Evolutionary conservation across 1,284 basidiomycete species (phyloP).

Genomic region (Naganishia liquefaciens): DNA sequence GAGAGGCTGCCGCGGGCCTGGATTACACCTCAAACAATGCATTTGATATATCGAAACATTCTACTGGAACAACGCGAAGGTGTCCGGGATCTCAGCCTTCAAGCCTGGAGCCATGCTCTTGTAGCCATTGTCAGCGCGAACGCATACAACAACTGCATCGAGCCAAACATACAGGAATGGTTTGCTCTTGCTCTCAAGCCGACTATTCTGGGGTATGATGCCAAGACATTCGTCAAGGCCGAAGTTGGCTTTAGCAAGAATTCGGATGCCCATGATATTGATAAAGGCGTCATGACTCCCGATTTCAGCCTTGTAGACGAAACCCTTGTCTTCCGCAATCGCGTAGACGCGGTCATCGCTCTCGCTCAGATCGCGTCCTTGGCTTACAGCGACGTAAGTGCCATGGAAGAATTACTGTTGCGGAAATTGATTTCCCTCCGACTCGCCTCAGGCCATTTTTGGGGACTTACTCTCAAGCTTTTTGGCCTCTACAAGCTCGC

Average conservation of each 20-base stretch:
- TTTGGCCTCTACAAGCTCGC: conserved; percentile 81
- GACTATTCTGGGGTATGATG: conserved; percentile 57
- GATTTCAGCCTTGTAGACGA: conserved; percentile 80
- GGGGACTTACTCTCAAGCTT: conserved; percentile 73
- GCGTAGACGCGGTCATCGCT: conserved; percentile 77
- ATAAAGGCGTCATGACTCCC: conserved; percentile 92
- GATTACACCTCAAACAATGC: conserved; percentile 75
- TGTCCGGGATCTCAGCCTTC: conserved; percentile 75
- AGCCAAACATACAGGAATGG: conserved; percentile 61
- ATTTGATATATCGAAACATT: conserved; percentile 90
- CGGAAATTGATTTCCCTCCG: background rate
- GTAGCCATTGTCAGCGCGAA: conserved; percentile 61
- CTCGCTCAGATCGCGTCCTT: conserved; percentile 70
- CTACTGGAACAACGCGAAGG: conserved; percentile 87
- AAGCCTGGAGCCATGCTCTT: conserved; percentile 75
- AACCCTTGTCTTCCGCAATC: conserved; percentile 78
- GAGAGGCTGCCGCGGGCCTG: conserved; percentile 71
- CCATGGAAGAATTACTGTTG: background rate
- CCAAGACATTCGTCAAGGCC: conserved; percentile 5
- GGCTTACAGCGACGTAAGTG: conserved; percentile 65
- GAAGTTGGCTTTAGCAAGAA: conserved; percentile 35
- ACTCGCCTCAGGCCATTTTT: conserved; percentile 35
- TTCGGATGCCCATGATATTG: conserved; percentile 82
- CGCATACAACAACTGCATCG: conserved; percentile 44
- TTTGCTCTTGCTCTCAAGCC: conserved; percentile 89